Base-by-base conservation (phyloP, 495 filamentous ascomycete species). In the Hyaloscypha variabilis region DNA sequence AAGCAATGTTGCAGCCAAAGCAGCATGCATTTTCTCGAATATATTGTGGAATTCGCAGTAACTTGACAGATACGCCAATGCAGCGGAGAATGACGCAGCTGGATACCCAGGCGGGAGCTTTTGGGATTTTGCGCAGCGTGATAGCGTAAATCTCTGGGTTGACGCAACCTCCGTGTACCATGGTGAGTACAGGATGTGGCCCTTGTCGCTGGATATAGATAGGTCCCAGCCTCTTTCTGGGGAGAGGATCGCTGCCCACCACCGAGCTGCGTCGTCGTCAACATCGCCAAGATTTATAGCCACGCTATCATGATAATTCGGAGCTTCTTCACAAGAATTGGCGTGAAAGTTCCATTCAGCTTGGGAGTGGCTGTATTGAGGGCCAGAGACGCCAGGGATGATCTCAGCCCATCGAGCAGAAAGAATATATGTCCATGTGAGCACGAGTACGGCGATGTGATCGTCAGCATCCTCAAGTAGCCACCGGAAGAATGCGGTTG, bases 201-300 rank as follows among this genome's bases (percentile, higher is more conserved):
- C 68, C 56, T 60, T 69, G 24, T 72, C 65, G 34, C 53, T 70
- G 49, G 23, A 50, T 60, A 66, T 69, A 58, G 71, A 62, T 26
- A 72, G 67, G 61, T 66, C 65, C 73, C 75, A 75, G 55, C 72
- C 75, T 51, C 69, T 65, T 56, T 62, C 71, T 11, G 67, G 65
- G 24, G 72, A 72, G 23, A 77, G 69, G 11, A 77, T 51, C 25
- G 73, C 75, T 53, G 75, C 66, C 75, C 75, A 77, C 70, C 68
- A 77, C 60, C 72, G 67, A 66, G 69, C 64, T 50, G 74, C 73
- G 13, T 72, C 73, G 58, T 66, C 69, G 46, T 68, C 63, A 53
- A 69, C 65, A 71, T 69, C 62, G 26, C 68, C 60, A 30, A 75
- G 62, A 56, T 76, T 70, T 36, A 74, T 63, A 60, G 51, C 51